Base-by-base conservation (phyloP, 495 filamentous ascomycete genomes). In the Rostrohypoxylon terebratum region DNA sequence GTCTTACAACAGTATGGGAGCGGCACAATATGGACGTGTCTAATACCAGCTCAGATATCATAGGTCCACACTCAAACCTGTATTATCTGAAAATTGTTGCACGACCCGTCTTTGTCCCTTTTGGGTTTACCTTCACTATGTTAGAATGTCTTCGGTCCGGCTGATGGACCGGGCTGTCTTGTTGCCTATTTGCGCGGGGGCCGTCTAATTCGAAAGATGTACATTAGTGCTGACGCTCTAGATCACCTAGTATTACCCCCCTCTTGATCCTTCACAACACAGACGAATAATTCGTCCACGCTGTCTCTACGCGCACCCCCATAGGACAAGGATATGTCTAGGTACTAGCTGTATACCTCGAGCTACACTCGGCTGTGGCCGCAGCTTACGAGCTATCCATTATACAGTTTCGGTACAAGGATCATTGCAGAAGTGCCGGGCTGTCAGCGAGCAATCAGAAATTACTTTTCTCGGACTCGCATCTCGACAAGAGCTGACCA, bases 141-240 rank as follows among this genome's bases (percentile, higher is more conserved):
- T 1, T 48, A 21, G n/a, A 21, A 28, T 21, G 34, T 36, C 44
- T 63, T 58, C 72, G 67, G 58, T 31, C 53, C 63, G 63, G 72
- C 58, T 68, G 25, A 62, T 61, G 31, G 66, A 57, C 67, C 72
- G 72, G 62, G 21, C 47, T 23, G 64, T 59, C 59, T 45, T 44
- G 57, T 71, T 71, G 55, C 60, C 61, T 59, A 69, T 50, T 53
- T 74, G 61, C 72, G 68, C 68, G 72, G 68, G 51, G 68, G 62
- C 67, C 48, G 68, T 74, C 68, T 51, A 63, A 64, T 68, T 44
- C 42, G 40, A 55, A 64, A 23, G 42, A 53, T 59, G 59, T 59
- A 66, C 51, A 25, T 61, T 75, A 75, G 72, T 63, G 72, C 72
- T 75, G 72, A 75, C 68, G 34, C 25, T 65, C 42, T 59, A 60